Evolutionary conservation across 768 basidiomycete genomes (phyloP), one percentile per base, ranked within the genome.

Genomic region (Scleroderma citrinum): DNA sequence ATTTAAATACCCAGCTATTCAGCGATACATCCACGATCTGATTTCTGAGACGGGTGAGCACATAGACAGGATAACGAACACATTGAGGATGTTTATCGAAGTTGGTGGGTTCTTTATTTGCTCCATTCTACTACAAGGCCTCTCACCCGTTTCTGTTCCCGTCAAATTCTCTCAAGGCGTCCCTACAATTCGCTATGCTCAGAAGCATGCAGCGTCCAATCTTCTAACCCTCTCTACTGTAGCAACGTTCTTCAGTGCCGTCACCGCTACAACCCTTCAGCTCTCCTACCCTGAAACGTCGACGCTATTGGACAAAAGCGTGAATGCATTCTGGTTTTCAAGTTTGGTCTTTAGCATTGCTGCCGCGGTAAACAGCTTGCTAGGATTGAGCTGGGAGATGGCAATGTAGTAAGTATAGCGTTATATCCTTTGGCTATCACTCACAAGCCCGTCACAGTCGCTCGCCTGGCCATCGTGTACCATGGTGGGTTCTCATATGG

Each of bases 401-500:
- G 84, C 85, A 0, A 85, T 87, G 83, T 88, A 88, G 85, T 87
- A 67, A 55, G 83, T 77, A 21, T 11, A 14, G 48, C 53, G 46
- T 5, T 47, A 42, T 45, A 23, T n/a, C 50, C 38, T 11, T 14
- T 5, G 12, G 13, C 19, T 36, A n/a, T 24, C 12, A 44, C 31
- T 56, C 10, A 53, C 47, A n/a, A n/a, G 35, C 10, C 43, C 48
- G 40, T 48, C 32, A 45, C 44, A 86, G 85, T 61, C 85, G 85
- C 47, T 85, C 83, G 32, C 85, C 85, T 17, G 80, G 82, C 8
- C 79, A 87, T 63, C 80, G 82, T 46, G 83, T 86, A 37, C 85
- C 85, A 1, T 86, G 85, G 85, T 87, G 85, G 84, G 83, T 87
- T 38, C 67, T 86, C 48, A 86, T 85, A 56, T 88, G 85, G 85